Evolutionary conservation across 768 basidiomycete species (phyloP), one percentile per base, ranked within the genome.

Genomic region (Mycena pura): DNA sequence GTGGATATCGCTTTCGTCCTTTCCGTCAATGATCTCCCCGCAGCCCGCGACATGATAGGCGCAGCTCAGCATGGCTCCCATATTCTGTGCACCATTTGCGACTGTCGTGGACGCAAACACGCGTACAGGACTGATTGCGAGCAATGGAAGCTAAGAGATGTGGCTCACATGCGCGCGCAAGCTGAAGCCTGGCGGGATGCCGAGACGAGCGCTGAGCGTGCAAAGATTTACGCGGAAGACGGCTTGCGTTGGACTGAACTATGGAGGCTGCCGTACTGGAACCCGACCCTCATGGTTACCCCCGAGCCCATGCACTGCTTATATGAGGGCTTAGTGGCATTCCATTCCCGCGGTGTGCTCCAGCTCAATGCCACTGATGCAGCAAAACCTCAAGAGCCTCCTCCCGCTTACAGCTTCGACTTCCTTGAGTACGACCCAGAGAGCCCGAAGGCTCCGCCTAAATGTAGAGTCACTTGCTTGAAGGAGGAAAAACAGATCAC

Each of bases 241-340:
- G 70, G 70, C 3, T 40, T 69, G 10, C 67, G 65, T 15, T 74
- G 62, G 56, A 69, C 65, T 13, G 58, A 66, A 29, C 38, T 69
- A 3, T 58, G 67, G 38, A 56, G 70, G 6, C 62, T 76, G 1
- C 66, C 69, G 11, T 75, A 76, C 51, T 77, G 65, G 51, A 60
- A 73, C 38, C 69, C 73, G 1, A 55, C 66, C 1, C 52, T 50
- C 2, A 66, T 65, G 57, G 57, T 68, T n/a, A 49, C 70, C 36
- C n/a, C 68, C 17, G 72, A 76, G 38, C 54, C 69, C 5, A 76
- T 77, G 74, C 75, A 77, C 51, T 63, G 53, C 34, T 46, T 72
- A 14, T 57, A 63, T 3, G 58, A 70, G 19, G 68, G 71, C 39
- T 15, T 64, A 2, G 25, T 68, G 3, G 13, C 52, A 13, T 51